Evolutionary conservation across 2,329 filamentous ascomycete species (phyloP), one percentile per base, ranked within the genome.

Genomic region (Penicillium frequentans): DNA sequence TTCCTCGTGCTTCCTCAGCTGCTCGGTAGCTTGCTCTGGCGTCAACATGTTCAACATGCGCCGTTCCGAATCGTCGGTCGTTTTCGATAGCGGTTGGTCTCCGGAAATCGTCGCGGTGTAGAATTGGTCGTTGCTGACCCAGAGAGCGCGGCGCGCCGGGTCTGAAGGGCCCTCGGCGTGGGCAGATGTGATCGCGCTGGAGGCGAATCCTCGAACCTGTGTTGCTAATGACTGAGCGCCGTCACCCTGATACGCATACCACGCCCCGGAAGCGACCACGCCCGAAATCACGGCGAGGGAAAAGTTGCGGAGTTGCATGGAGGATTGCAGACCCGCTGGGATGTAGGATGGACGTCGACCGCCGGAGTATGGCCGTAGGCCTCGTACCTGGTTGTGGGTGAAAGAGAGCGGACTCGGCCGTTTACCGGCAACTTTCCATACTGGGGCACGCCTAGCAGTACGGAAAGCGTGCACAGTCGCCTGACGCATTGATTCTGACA

Each of bases 21-120:
- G 96, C 69, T 91, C 85, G 14, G 92, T 96, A 24, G 91, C 92
- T 81, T 99, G 93, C 57, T 97, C 93, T 1, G 93, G 90, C 11
- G 90, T 96, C 75, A 99, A 81, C 93, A 99, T 99, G 80, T 97
- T 93, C 58, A 99, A 81, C 33, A 97, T 89, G 70, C 90, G 91
- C 63, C 89, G 86, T 29, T 92, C 91, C 73, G 89, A 89, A 71
- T 91, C 89, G 76, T 93, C 90, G 3, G 89, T 91, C 67, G 90
- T 85, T 78, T 99, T 99, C 46, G 90, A 90, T 58, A 99, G 86
- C 21, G 93, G 92, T 7, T 87, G 90, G 68, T 96, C 90, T 57
- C 90, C 91, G 19, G 91, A 86, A 61, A 97, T 88, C 9, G 90
- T 90, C 24, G 90, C 90, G 11, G 93, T 95, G 70, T 93, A 93